Conservation (phyloP, 257 asterid species). For the Rauvolfia tetraphylla region DNA sequence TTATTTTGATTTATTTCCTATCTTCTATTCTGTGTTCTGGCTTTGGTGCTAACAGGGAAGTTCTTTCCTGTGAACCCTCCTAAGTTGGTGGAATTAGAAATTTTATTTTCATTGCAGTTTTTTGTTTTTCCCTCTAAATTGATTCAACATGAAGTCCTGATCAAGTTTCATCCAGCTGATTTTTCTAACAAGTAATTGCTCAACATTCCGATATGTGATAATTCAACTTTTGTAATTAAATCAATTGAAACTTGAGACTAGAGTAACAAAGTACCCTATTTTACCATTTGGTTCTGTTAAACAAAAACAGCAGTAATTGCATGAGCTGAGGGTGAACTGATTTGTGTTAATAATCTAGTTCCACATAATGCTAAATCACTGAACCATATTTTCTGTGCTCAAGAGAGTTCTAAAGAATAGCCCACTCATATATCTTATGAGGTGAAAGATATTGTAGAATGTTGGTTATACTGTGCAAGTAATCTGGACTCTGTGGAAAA, state of each 20-base stretch:
- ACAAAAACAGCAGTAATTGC: not conserved
- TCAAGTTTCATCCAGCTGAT: not conserved
- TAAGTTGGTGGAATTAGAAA: not conserved
- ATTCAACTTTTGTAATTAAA: not conserved
- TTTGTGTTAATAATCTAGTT: not conserved
- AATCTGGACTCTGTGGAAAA: not conserved
- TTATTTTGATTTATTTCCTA: not conserved
- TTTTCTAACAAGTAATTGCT: not conserved
- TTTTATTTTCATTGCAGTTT: not conserved
- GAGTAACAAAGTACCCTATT: not conserved
- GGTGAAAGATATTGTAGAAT: not conserved
- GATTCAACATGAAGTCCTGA: not conserved
- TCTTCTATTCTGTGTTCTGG: not conserved
- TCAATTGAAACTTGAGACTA: conserved; percentile 1
- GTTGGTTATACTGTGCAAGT: not conserved
- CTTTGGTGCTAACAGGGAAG: not conserved
- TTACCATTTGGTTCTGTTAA: not conserved
- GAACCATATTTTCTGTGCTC: not conserved
- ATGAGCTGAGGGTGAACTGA: not conserved
- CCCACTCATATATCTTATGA: not conserved
- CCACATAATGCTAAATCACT: not conserved
- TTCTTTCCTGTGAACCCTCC: not conserved
- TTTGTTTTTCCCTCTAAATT: not conserved
- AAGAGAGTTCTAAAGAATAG: not conserved
- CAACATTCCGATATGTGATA: not conserved